These are phyloP conservation scores for Casuarina equisetifolia DNA, from an alignment of 306 rosid species.

Conservation along the genomic window DNA sequence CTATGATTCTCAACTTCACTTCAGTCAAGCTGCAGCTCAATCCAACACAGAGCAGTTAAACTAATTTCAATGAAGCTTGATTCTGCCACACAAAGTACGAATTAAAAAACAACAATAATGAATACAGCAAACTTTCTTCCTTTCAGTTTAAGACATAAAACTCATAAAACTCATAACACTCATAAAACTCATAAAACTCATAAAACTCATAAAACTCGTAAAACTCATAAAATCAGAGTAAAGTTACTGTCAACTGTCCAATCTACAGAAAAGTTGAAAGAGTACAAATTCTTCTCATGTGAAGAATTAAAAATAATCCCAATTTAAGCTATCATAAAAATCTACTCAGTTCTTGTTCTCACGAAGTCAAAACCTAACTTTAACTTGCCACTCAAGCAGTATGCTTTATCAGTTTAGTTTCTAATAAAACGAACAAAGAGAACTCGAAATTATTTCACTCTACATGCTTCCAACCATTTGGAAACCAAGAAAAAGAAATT, in stretches of 20 bases:
- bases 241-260: not conserved
- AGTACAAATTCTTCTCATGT: too few relatives aligned
- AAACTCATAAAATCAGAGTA: not conserved
- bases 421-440: not conserved
- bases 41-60: not conserved
- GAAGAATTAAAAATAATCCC: too few relatives aligned
- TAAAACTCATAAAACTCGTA: too few relatives aligned
- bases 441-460: too few relatives aligned
- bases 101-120: not conserved
- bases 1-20: constrained; percentile 4
- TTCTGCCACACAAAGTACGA: constrained; percentile 2
- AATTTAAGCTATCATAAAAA: too few relatives aligned
- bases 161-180: too few relatives aligned
- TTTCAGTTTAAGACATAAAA: not conserved
- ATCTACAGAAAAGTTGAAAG: not conserved
- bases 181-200: too few relatives aligned
- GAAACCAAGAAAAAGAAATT: not conserved
- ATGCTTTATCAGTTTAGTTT: not conserved
- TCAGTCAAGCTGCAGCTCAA: not conserved
- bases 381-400: not conserved
- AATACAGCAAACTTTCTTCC: not conserved
- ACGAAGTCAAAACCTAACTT: too few relatives aligned
- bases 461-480: too few relatives aligned
- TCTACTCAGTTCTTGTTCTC: too few relatives aligned
- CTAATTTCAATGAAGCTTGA: not conserved